Base-by-base conservation (phyloP, 1,284 basidiomycete species). In the Trametes polyzona region DNA sequence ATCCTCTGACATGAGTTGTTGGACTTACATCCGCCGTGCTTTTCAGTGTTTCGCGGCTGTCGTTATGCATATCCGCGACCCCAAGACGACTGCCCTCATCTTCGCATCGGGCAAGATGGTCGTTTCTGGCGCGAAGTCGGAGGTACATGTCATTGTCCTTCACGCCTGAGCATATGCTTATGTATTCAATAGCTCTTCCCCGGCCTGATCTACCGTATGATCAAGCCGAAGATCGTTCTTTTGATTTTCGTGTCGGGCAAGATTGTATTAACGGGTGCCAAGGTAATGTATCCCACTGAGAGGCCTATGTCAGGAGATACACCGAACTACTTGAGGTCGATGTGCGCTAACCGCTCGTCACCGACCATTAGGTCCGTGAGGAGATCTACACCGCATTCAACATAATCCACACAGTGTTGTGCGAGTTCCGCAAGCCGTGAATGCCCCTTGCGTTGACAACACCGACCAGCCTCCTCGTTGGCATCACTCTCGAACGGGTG, bases 101-200 rank as follows among this genome's bases (percentile, higher is more conserved):
- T 99, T 99, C 75, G 97, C 97, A 26, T 98, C 95, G 52, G 97
- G 97, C 73, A 99, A 99, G 85, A 99, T 99, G 94, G 97, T 99
- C 72, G 96, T 98, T 58, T 99, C 97, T 23, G 97, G 97, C 73
- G 97, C 97, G 53, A 99, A 99, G 83, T 95, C 92, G 33, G 96
- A 98, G 84, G 95, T 95, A 63, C 55, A 85, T 79, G n/a, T 44
- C 8, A 30, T 57, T 3, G 12, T 49, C 7, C 24, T 3, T 10
- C 12, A 4, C 6, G 10, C 41, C 39, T 11, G 11, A 21, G 5
- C 9, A 4, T 27, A 40, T 11, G 33, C 30, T 55, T 62, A 55
- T 64, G 47, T 16, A 42, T n/a, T 8, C 10, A 32, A 2, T 64
- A 98, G 94, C 80, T 99, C 54, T 99, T 99, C 87, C 97, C 97